These are phyloP conservation scores for Megacollybia marginata DNA, from an alignment of 768 basidiomycete species.

Conservation along the genomic window DNA sequence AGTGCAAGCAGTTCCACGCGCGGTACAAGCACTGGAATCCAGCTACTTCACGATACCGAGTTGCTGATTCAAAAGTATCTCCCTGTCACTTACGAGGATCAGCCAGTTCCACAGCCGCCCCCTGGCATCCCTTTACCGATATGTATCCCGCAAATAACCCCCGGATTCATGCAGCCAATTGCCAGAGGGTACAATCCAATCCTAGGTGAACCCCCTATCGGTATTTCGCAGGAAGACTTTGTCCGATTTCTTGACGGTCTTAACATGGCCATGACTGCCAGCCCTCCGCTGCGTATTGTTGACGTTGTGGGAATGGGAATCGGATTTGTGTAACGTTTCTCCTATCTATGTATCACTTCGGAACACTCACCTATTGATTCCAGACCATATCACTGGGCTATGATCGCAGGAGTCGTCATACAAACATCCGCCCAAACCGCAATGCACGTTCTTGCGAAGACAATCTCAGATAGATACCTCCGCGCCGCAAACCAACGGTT, in stretches of 20 bases:
- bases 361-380: not conserved
- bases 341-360: not conserved
- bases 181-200: conserved; percentile 12
- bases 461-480: conserved; percentile 17
- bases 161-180: conserved; percentile 13
- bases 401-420: conserved; percentile 11
- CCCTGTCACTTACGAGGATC: not conserved
- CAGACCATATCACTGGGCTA: conserved; percentile 18
- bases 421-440: conserved; percentile 10
- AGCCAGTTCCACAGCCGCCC: not conserved
- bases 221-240: conserved; percentile 12
- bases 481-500: conserved; percentile 14
- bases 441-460: conserved; percentile 16
- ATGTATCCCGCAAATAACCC: conserved; percentile 14
- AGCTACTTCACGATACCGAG: conserved; percentile 2
- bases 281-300: conserved; percentile 17
- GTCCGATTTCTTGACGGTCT: conserved; percentile 16
- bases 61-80: conserved; percentile 5
- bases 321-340: conserved; percentile 14
- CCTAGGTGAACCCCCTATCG: conserved; percentile 5
- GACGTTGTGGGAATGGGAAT: conserved; percentile 12
- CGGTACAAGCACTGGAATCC: not conserved
- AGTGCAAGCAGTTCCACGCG: not conserved
- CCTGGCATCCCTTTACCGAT: conserved; percentile 8
- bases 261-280: conserved; percentile 18